These are phyloP conservation scores for Alternaria sp. DNA, from an alignment of 2,329 filamentous ascomycete genomes.

Conservation along the genomic window DNA sequence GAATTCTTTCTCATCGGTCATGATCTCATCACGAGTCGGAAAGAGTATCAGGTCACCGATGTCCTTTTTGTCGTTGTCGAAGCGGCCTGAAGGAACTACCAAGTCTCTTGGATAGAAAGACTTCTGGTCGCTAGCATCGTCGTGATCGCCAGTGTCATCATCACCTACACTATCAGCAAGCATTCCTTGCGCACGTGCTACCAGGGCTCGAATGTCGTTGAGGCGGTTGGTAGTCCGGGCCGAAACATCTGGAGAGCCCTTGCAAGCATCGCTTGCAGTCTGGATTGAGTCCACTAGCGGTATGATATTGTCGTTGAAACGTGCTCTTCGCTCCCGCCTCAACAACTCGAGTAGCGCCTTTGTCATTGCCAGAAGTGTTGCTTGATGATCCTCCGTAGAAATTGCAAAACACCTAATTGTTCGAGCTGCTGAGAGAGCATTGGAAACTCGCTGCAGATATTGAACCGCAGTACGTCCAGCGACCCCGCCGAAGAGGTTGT, in stretches of 20 bases:
- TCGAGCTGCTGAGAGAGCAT: conserved; percentile 13
- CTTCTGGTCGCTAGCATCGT: not conserved
- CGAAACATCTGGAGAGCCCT: not conserved
- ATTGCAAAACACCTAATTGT: not conserved
- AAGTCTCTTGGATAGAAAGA: conserved; percentile 39
- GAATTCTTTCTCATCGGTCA: conserved; percentile 52
- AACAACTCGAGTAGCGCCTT: conserved; percentile 31
- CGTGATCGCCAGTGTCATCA: not conserved
- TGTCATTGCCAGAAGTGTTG: conserved; percentile 20
- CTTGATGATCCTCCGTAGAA: not conserved
- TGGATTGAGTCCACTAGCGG: conserved; percentile 18
- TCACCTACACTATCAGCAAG: conserved; percentile 14
- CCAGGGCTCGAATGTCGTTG: conserved; percentile 23
- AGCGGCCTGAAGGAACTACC: conserved; percentile 31
- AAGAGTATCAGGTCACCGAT: conserved; percentile 45
- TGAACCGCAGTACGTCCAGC: conserved; percentile 42
- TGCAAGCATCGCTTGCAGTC: conserved; percentile 11
- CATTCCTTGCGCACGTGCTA: conserved; percentile 28
- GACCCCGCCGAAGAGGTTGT: conserved; percentile 48
- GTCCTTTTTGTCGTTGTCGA: conserved; percentile 48
- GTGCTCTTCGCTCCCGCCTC: conserved; percentile 25
- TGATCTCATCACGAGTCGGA: conserved; percentile 44
- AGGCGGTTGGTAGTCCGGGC: conserved; percentile 10
- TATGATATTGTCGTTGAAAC: conserved; percentile 32
- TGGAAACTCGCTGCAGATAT: conserved; percentile 42